Evolutionary conservation across 768 basidiomycete genomes (phyloP).

Genomic region (Lactifluus echinatus): DNA sequence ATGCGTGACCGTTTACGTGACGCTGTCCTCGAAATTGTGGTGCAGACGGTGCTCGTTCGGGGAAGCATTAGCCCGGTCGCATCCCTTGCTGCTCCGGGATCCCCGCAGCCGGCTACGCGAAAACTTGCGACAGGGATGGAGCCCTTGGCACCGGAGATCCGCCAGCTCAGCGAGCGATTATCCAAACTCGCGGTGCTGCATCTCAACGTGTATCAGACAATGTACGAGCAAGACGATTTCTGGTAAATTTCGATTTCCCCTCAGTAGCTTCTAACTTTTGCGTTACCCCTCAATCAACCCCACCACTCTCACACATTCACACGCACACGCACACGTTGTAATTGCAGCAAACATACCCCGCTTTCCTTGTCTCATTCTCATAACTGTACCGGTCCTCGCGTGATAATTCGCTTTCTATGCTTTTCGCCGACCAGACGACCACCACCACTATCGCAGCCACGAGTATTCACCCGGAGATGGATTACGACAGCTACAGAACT

Average conservation of each 20-base stretch:
- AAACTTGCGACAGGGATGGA: slow-evolving; percentile 48
- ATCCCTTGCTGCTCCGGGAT: neutral
- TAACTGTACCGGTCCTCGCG: slow-evolving; percentile 4
- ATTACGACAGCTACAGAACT: slow-evolving; percentile 13
- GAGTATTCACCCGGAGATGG: slow-evolving; percentile 5
- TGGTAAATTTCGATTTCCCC: slow-evolving; percentile 16
- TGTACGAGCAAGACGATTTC: slow-evolving; percentile 66
- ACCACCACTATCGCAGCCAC: neutral
- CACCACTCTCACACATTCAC: no score
- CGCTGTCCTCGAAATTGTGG: slow-evolving; percentile 52
- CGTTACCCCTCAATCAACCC: slow-evolving; percentile 11
- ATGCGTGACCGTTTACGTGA: slow-evolving; percentile 56
- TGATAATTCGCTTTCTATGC: slow-evolving; percentile 15
- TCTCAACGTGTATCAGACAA: slow-evolving; percentile 62
- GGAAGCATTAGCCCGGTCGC: slow-evolving; percentile 22
- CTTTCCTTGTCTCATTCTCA: neutral
- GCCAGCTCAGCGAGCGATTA: slow-evolving; percentile 59
- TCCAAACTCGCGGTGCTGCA: slow-evolving; percentile 67
- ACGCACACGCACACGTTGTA: slow-evolving; percentile 8
- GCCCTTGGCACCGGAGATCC: slow-evolving; percentile 60
- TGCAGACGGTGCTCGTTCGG: slow-evolving; percentile 41
- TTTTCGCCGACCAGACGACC: slow-evolving; percentile 6
- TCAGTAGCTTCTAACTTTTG: neutral
- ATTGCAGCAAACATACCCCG: slow-evolving; percentile 16
- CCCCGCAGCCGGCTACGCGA: slow-evolving; percentile 25